phyloP scores from a whole-genome alignment of 1,284 basidiomycete species.

The Ustilago bromivora region DNA sequence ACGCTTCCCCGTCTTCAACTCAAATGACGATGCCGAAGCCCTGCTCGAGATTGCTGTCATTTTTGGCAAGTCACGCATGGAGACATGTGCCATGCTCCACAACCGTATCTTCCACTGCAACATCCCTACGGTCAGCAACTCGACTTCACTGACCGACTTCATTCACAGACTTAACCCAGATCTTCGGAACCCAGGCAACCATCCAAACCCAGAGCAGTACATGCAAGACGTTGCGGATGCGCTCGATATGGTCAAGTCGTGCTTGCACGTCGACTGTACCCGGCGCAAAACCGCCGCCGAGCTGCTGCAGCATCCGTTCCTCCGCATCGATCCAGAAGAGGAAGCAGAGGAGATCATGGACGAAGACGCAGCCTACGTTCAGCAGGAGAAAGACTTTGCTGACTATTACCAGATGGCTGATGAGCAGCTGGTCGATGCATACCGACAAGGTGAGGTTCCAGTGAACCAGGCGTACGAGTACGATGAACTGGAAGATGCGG shows the following conservation, averaged over 20 bases:
- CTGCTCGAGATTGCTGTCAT: constrained; percentile 92
- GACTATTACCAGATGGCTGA: constrained; percentile 32
- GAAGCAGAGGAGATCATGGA: constrained; percentile 27
- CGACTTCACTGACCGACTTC: constrained; percentile 57
- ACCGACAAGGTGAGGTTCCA: background rate
- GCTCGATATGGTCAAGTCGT: constrained; percentile 60
- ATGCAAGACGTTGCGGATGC: constrained; percentile 56
- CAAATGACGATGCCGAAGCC: constrained; percentile 93
- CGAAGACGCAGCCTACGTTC: constrained; percentile 13
- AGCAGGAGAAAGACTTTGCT: constrained; percentile 31
- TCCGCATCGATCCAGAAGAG: constrained; percentile 34
- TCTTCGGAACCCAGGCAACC: constrained; percentile 46
- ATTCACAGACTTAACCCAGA: constrained; percentile 62
- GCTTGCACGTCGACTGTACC: constrained; percentile 65
- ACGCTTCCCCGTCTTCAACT: constrained; percentile 95
- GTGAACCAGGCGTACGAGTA: constrained; percentile 11
- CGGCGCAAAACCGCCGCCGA: constrained; percentile 59
- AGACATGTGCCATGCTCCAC: constrained; percentile 86
- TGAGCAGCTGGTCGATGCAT: constrained; percentile 6
- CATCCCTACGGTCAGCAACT: constrained; percentile 50
- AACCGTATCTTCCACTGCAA: constrained; percentile 71
- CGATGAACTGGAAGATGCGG: constrained; percentile 31
- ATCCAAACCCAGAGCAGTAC: constrained; percentile 60
- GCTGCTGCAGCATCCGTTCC: constrained; percentile 61
- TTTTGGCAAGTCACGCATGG: constrained; percentile 85